Conservation (phyloP, 2,329 filamentous ascomycete genomes). For the Aaosphaeria arxii region DNA sequence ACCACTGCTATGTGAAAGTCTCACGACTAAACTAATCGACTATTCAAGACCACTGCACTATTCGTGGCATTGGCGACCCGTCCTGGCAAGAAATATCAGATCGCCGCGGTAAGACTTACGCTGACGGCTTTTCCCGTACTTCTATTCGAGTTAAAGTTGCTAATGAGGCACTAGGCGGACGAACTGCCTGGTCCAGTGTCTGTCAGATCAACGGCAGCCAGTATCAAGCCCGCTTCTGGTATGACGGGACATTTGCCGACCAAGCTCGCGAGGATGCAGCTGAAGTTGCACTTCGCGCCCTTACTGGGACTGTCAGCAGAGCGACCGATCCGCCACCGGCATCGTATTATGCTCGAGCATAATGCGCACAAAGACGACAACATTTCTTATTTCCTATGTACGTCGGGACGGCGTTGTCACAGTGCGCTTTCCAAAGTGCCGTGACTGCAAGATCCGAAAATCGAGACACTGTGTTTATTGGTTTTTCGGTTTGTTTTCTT, state of each 20-base stretch:
- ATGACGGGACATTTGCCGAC: conserved; percentile 30
- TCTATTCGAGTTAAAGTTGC: too few species aligned
- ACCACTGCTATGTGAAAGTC: neutral
- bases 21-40: neutral
- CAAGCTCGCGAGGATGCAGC: conserved; percentile 37
- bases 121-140: too few species aligned
- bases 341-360: conserved; percentile 13
- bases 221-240: conserved; percentile 35
- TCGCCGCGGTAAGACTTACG: conserved; percentile 27
- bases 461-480: too few species aligned
- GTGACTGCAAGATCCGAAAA: too few species aligned
- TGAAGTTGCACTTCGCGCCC: conserved; percentile 24
- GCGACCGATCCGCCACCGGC: conserved; percentile 19
- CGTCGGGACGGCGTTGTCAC: too few species aligned
- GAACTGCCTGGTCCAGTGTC: conserved; percentile 36
- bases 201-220: conserved; percentile 21
- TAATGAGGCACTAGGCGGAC: conserved; percentile 20
- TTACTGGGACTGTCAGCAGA: conserved; percentile 17
- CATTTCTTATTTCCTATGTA: too few species aligned
- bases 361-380: neutral
- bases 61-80: conserved; percentile 20
- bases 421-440: too few species aligned
- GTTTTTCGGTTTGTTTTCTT: too few species aligned
- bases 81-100: conserved; percentile 36
- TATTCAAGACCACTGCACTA: conserved; percentile 29